Conservation (phyloP, 768 basidiomycete species). For the Pisolithus sp. region DNA sequence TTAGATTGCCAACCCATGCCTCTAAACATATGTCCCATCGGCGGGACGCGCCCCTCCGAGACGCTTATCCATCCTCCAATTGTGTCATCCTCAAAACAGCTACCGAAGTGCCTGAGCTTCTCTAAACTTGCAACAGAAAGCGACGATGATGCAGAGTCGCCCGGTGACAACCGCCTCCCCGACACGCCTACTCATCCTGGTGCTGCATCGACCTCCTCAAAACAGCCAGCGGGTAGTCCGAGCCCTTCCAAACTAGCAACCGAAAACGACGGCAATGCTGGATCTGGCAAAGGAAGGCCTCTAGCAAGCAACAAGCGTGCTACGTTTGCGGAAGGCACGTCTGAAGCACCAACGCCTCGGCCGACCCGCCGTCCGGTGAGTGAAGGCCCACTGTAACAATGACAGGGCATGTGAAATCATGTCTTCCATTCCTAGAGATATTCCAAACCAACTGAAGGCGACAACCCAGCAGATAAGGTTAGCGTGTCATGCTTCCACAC, state of each 20-base stretch:
- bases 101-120: constrained; percentile 7
- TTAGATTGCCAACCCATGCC: constrained; percentile 9
- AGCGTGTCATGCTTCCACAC: neutral
- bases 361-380: constrained; percentile 24
- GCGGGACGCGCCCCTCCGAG: constrained; percentile 8
- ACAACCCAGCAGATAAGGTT: constrained; percentile 19
- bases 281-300: constrained; percentile 16
- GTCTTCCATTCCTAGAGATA: constrained; percentile 17
- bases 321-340: constrained; percentile 18
- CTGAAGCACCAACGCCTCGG: constrained; percentile 13
- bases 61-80: constrained; percentile 5
- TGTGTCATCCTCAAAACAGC: no score
- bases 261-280: constrained; percentile 22
- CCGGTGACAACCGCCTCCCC: constrained; percentile 6
- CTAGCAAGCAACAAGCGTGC: constrained; percentile 18
- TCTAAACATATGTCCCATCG: constrained; percentile 8
- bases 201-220: no score
- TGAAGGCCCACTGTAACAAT: neutral
- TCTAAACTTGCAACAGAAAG: constrained; percentile 19
- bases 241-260: constrained; percentile 17
- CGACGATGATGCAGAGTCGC: constrained; percentile 17
- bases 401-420: neutral
- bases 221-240: no score
- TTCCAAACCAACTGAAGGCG: constrained; percentile 11
- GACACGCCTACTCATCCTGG: constrained; percentile 7